A percentile compares a stretch with the other conserved stretches of the same genome.
Conservation (phyloP, 2,329 filamentous ascomycete species). For the Diaporthe batatas region DNA sequence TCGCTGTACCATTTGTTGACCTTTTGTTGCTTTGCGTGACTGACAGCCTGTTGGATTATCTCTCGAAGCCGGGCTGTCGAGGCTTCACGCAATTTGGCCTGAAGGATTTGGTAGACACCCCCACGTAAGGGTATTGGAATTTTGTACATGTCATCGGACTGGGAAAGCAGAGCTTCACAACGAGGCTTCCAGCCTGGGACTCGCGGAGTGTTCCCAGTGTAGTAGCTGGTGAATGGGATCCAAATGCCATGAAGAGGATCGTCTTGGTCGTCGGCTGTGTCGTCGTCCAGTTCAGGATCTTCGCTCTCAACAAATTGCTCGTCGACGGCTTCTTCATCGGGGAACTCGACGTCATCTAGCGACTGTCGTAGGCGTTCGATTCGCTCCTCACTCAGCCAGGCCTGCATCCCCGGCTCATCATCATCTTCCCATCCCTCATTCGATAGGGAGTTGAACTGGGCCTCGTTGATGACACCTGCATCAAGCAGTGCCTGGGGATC, state of each 20-base stretch:
- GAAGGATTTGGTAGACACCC: constrained; percentile 75
- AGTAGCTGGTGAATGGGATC: constrained; percentile 58
- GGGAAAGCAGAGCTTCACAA: constrained; percentile 41
- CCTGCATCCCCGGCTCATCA: constrained; percentile 46
- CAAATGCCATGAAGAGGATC: constrained; percentile 60
- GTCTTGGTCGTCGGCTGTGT: constrained; percentile 52
- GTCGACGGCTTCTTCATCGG: constrained; percentile 65
- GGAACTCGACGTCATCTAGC: constrained; percentile 18
- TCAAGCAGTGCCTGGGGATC: constrained; percentile 66
- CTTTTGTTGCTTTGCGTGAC: constrained; percentile 65
- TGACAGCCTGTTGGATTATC: constrained; percentile 63
- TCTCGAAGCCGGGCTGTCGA: constrained; percentile 62
- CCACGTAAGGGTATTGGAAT: constrained; percentile 70
- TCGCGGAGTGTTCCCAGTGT: constrained; percentile 51
- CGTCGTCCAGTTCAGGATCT: constrained; percentile 56
- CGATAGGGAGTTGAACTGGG: constrained; percentile 73
- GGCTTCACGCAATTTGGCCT: constrained; percentile 64
- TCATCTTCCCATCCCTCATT: constrained; percentile 57
- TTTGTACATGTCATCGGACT: constrained; percentile 68
- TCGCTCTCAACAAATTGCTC: constrained; percentile 63
- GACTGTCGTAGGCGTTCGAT: constrained; percentile 46
- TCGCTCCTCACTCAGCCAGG: constrained; percentile 70
- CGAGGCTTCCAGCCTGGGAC: constrained; percentile 42
- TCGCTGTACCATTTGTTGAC: constrained; percentile 72
- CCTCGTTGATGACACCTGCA: constrained; percentile 69